Base-by-base conservation (phyloP, 192 early-diverging fungal genomes). In the Umbelopsis sp. region DNA sequence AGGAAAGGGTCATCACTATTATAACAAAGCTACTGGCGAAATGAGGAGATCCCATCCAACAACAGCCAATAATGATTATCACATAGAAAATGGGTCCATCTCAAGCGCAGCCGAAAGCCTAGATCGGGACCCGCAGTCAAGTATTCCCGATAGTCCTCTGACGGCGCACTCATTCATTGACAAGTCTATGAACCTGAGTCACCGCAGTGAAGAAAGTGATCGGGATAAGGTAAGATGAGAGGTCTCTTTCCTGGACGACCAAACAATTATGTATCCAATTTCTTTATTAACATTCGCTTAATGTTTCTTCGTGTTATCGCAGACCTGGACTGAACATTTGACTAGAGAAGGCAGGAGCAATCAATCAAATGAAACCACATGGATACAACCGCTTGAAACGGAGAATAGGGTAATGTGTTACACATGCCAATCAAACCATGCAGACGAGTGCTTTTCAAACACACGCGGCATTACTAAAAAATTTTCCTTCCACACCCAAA, bases 1-100 rank as follows among this genome's bases (percentile, higher is more conserved):
- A 29, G 74, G 74, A 38, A 69, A 54, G 50, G 66, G 62, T 4
- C 67, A 66, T 53, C 66, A 68, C 45, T 76, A 71, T 45, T 67
- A 54, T 9, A 76, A 76, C 59, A 70, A 47, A 8, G 10, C 26
- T n/a, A 76, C 74, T 16, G 11, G 66, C 21, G 74, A 76, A 21
- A 67, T 76, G 65, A 26, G 74, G 34, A 65, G 50, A 70, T 66
- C 74, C n/a, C 66, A 67, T 54, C 69, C 74, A 1, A 12, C 26
- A 14, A 17, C 8, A n/a, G 16, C 47, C 16, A 29, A 20, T 36
- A 36, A 7, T 20, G 56, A 62, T 14, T 20, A 29, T 26, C 16
- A 10, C 26, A 31, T 34, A 1, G 29, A 29, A 34, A 62, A 62
- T 31, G 31, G 56, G 7, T 14, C 56, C 26, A 29, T 17, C 31